A percentile compares a stretch with the other conserved stretches of the same genome.
phyloP scores from a whole-genome alignment of 139 green algal species.

The Tetradesmus obliquus region DNA sequence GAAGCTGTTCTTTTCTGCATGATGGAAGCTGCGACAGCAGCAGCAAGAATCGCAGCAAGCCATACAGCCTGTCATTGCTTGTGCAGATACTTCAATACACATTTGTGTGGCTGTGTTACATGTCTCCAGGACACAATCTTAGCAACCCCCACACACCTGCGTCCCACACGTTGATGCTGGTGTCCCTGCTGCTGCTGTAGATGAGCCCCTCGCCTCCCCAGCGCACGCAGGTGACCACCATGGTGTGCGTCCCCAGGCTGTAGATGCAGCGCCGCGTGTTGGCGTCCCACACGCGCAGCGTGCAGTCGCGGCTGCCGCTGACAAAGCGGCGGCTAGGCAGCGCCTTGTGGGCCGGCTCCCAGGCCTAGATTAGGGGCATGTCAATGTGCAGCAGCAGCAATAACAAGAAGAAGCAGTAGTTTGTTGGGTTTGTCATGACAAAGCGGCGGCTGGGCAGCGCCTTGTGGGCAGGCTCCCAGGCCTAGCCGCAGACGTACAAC shows the following conservation, averaged over 20 bases:
- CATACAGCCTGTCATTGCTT: no score
- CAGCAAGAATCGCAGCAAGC: no score
- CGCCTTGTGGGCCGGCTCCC: constrained; percentile 93
- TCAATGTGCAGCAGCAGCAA: no score
- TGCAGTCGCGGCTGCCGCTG: constrained; percentile 87
- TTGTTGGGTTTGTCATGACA: no score
- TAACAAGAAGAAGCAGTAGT: no score
- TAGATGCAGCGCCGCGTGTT: constrained; percentile 56
- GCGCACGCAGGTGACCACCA: constrained; percentile 83
- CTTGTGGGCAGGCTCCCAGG: constrained; percentile 96
- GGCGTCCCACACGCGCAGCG: constrained; percentile 70
- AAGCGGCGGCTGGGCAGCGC: constrained; percentile 65
- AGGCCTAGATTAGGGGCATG: constrained; percentile 64
- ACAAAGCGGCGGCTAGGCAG: constrained; percentile 82
- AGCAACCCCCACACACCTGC: neutral
- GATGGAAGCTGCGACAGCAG: no score
- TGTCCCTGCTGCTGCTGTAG: constrained; percentile 88
- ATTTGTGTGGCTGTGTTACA: no score
- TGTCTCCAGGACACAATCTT: neutral
- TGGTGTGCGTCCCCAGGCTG: constrained; percentile 53
- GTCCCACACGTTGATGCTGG: constrained; percentile 92
- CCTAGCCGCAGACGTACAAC: constrained; percentile 41
- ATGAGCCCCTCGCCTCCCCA: constrained; percentile 97
- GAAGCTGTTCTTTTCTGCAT: no score
- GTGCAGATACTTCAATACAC: no score